phyloP scores from a whole-genome alignment of 768 basidiomycete genomes.

The Xerocomellus amylosporus region DNA sequence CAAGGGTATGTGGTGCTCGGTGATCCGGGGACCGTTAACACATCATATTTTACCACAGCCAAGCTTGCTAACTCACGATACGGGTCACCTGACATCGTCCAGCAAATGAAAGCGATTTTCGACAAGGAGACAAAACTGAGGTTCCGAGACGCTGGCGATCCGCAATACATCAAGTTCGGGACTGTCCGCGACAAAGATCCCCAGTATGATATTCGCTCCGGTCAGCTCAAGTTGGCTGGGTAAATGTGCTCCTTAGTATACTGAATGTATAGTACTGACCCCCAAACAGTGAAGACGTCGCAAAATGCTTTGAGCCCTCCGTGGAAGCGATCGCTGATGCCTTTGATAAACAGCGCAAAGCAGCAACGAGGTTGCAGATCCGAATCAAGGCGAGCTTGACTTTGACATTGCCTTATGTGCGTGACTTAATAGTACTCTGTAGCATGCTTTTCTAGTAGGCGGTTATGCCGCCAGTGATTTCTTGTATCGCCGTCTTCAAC shows the following conservation, averaged over 20 bases:
- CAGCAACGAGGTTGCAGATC: constrained; percentile 21
- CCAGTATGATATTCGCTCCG: constrained; percentile 33
- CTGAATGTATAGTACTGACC: not conserved
- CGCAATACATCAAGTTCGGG: constrained; percentile 42
- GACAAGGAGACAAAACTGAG: constrained; percentile 38
- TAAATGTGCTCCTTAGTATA: constrained; percentile 14
- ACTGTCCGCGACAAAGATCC: constrained; percentile 34
- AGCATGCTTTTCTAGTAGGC: constrained; percentile 49
- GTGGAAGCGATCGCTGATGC: constrained; percentile 35
- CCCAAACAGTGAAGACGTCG: constrained; percentile 24
- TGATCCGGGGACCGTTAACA: not conserved
- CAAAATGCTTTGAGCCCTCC: constrained; percentile 43
- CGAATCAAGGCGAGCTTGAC: constrained; percentile 19
- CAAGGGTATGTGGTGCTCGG: constrained; percentile 15
- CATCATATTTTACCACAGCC: constrained; percentile 12
- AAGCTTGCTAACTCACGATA: constrained; percentile 31
- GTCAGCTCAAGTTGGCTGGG: constrained; percentile 39
- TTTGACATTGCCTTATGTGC: not conserved
- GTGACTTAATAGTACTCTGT: not conserved
- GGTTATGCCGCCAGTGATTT: constrained; percentile 50
- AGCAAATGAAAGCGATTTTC: constrained; percentile 34
- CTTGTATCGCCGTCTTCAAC: constrained; percentile 41
- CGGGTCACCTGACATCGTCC: constrained; percentile 29
- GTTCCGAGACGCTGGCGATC: constrained; percentile 35
- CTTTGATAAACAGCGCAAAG: constrained; percentile 29